phyloP scores from a whole-genome alignment of 129 eudicot genomes.

The Flaveria linearis region DNA sequence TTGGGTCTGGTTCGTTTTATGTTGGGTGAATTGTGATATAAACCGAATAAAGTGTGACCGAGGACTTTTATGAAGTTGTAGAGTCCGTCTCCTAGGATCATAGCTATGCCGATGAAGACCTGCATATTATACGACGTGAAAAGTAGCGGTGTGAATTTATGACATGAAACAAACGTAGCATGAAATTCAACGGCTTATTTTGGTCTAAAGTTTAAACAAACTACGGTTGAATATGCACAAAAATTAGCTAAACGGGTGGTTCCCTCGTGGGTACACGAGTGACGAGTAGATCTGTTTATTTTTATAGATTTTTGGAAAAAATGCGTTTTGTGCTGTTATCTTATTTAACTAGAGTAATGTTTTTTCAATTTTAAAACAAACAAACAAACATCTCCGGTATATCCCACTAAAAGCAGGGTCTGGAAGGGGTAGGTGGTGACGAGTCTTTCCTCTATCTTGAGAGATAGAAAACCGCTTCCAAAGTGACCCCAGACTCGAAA shows the following conservation, averaged over 20 bases:
- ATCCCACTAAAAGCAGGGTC: no score
- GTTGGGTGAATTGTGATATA: constrained; percentile 46
- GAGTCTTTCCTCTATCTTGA: no score
- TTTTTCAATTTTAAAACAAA: no score
- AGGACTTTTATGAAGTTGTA: constrained; percentile 82
- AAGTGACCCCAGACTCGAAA: no score
- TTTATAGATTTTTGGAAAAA: no score
- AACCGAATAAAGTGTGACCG: constrained; percentile 54
- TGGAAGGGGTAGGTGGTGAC: no score
- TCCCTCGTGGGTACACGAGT: no score
- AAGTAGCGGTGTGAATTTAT: neutral
- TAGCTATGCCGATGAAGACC: constrained; percentile 85
- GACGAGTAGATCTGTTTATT: no score
- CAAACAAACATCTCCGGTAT: no score
- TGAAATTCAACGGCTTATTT: neutral
- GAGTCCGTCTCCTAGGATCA: constrained; percentile 94
- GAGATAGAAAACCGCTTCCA: no score
- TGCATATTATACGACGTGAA: constrained; percentile 14
- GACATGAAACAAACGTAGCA: neutral
- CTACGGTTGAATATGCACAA: neutral
- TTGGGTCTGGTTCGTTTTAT: constrained; percentile 33
- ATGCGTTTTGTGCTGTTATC: no score
- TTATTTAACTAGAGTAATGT: no score
- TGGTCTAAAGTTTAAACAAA: neutral
- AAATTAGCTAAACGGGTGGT: neutral